Conservation (phyloP, 106 monocot genomes). For the Dactylorhiza incarnata region DNA sequence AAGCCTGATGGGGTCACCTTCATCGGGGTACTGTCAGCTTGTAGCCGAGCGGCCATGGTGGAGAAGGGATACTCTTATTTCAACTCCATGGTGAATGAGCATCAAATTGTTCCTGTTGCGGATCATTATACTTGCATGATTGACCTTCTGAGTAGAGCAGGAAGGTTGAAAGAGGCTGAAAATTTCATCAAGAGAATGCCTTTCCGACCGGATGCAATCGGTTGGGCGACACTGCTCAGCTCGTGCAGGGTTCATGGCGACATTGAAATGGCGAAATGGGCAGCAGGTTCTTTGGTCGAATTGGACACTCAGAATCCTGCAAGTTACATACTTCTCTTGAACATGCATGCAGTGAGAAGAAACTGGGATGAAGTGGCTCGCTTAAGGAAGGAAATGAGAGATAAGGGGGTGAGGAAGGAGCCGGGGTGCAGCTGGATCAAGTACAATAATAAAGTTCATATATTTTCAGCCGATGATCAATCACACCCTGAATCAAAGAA, state of each 20-base stretch:
- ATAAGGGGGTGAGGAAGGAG: constrained; percentile 50
- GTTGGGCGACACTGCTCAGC: constrained; percentile 71
- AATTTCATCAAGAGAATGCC: constrained; percentile 72
- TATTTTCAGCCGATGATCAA: constrained; percentile 71
- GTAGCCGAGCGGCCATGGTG: constrained; percentile 68
- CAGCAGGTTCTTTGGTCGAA: constrained; percentile 55
- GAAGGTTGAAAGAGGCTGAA: constrained; percentile 53
- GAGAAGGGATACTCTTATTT: constrained; percentile 54
- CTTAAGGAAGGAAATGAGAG: constrained; percentile 62
- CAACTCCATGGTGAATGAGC: constrained; percentile 46
- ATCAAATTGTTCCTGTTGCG: constrained; percentile 33
- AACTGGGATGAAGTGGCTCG: constrained; percentile 58
- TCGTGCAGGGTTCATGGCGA: constrained; percentile 62
- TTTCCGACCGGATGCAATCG: constrained; percentile 48
- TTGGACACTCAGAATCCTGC: constrained; percentile 64
- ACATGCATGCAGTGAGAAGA: constrained; percentile 53
- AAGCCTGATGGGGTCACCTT: constrained; percentile 70
- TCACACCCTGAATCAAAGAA: constrained; percentile 43
- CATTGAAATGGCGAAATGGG: constrained; percentile 79
- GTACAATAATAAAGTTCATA: constrained; percentile 58
- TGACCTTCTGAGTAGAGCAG: constrained; percentile 65
- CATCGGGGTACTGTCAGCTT: constrained; percentile 75
- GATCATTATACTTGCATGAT: constrained; percentile 92
- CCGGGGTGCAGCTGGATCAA: constrained; percentile 89
- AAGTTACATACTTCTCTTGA: constrained; percentile 65